phyloP scores from a whole-genome alignment of 352 stramenopile species.

The Chrysophaeum taylorii region DNA sequence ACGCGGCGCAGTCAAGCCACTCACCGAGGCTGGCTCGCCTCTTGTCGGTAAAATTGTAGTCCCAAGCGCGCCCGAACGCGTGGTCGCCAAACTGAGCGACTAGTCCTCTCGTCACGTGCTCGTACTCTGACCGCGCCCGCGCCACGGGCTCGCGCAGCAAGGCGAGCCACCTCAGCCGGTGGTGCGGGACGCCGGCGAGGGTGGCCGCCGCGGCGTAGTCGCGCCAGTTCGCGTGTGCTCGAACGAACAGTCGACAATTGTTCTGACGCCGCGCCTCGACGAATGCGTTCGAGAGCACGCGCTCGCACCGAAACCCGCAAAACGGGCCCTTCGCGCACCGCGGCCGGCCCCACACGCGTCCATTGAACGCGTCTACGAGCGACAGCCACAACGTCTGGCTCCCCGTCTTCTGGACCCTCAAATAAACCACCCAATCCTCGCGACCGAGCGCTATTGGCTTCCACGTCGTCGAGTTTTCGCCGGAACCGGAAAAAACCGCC shows the following conservation, averaged over 20 bases:
- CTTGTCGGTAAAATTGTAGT: conserved; percentile 12
- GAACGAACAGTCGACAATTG: background rate
- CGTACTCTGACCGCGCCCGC: background rate
- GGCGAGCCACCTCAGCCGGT: background rate
- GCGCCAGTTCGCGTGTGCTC: background rate
- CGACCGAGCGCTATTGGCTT: background rate
- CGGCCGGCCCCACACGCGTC: background rate
- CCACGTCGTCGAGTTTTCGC: too few relatives aligned
- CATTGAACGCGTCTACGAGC: conserved; percentile 1
- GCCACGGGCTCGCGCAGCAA: conserved; percentile 1
- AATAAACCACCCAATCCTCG: conserved; percentile 12
- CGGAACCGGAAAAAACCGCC: too few relatives aligned
- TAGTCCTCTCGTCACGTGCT: background rate
- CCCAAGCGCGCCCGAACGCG: conserved; percentile 5
- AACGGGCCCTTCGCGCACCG: background rate
- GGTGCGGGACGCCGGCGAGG: background rate
- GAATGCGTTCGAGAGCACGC: background rate
- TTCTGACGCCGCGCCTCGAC: background rate
- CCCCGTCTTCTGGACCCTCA: conserved; percentile 9
- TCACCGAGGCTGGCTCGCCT: background rate
- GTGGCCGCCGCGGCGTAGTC: background rate
- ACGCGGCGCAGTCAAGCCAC: background rate
- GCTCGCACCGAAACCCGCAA: conserved; percentile 7
- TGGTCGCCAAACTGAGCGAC: conserved; percentile 10
- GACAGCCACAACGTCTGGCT: conserved; percentile 1